A percentile compares a stretch with the other conserved stretches of the same genome.
Conservation (phyloP, 352 stramenopile genomes). For the Phytopythium vexans region DNA sequence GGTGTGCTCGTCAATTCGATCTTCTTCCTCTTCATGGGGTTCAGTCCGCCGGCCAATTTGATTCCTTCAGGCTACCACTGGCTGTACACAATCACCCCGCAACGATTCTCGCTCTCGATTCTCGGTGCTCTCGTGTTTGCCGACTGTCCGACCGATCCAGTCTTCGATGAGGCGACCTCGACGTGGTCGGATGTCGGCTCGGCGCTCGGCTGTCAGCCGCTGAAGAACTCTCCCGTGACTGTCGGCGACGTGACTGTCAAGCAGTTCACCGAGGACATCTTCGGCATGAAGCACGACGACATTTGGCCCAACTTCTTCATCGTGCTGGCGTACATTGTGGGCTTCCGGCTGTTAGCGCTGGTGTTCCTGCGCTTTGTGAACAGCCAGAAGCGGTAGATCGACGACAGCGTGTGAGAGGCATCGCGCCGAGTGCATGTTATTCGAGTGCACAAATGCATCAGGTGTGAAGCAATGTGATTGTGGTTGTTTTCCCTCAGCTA, state of each 20-base stretch:
- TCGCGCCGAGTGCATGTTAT: too few relatives aligned
- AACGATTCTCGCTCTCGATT: slow-evolving; percentile 23
- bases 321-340: slow-evolving; percentile 35
- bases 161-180: slow-evolving; percentile 15
- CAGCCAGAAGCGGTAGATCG: slow-evolving; percentile 38
- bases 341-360: slow-evolving; percentile 40
- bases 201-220: slow-evolving; percentile 29
- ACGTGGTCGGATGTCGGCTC: slow-evolving; percentile 16
- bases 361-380: slow-evolving; percentile 48
- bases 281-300: slow-evolving; percentile 49
- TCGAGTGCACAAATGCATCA: too few relatives aligned
- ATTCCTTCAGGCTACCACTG: slow-evolving; percentile 31
- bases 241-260: slow-evolving; percentile 37
- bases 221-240: slow-evolving; percentile 26
- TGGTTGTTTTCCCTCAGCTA: too few relatives aligned
- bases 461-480: too few relatives aligned
- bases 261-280: slow-evolving; percentile 37
- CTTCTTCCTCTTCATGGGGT: slow-evolving; percentile 33
- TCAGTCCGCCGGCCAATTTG: slow-evolving; percentile 22
- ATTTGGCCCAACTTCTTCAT: slow-evolving; percentile 37
- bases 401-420: too few relatives aligned
- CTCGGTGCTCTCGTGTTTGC: slow-evolving; percentile 26
- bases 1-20: slow-evolving; percentile 26
- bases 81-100: slow-evolving; percentile 36
- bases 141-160: slow-evolving; percentile 19